These are phyloP conservation scores for Kwoniella mangroviensis DNA, from an alignment of 768 basidiomycete species.

Conservation along the genomic window DNA sequence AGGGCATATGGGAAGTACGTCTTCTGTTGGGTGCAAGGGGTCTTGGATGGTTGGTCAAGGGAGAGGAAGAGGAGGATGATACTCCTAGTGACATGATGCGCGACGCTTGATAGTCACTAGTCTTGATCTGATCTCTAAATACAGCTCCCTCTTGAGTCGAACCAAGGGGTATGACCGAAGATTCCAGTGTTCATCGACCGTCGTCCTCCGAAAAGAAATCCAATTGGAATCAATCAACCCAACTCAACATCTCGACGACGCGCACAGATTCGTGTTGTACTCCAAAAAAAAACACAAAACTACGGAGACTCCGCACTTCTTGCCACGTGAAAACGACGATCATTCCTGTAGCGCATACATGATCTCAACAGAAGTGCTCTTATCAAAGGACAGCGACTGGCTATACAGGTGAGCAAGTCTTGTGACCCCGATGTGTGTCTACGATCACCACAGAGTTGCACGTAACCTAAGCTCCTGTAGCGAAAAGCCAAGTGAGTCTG, in stretches of 20 bases:
- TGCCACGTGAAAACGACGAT: conserved; percentile 12
- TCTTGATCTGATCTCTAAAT: too few species aligned
- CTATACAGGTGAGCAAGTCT: too few species aligned
- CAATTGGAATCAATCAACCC: neutral
- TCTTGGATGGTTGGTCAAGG: conserved; percentile 21
- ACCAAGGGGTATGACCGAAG: too few species aligned
- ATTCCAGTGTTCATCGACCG: too few species aligned
- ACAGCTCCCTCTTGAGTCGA: too few species aligned
- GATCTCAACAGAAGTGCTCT: neutral
- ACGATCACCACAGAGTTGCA: too few species aligned
- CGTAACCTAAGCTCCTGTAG: too few species aligned
- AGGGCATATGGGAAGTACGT: conserved; percentile 29
- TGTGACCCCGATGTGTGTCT: too few species aligned
- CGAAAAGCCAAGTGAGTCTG: too few species aligned
- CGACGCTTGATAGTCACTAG: too few species aligned
- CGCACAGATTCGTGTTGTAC: neutral
- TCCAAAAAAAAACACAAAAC: neutral
- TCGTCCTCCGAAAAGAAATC: too few species aligned
- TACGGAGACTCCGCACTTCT: neutral
- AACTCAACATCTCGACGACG: conserved; percentile 1
- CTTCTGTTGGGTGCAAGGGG: conserved; percentile 34
- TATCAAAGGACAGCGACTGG: too few species aligned
- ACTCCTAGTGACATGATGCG: conserved; percentile 22
- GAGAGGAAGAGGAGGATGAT: conserved; percentile 16
- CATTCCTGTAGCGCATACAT: neutral